Base-by-base conservation (phyloP, 2,329 filamentous ascomycete genomes). In the Aspergillus alliaceus region DNA sequence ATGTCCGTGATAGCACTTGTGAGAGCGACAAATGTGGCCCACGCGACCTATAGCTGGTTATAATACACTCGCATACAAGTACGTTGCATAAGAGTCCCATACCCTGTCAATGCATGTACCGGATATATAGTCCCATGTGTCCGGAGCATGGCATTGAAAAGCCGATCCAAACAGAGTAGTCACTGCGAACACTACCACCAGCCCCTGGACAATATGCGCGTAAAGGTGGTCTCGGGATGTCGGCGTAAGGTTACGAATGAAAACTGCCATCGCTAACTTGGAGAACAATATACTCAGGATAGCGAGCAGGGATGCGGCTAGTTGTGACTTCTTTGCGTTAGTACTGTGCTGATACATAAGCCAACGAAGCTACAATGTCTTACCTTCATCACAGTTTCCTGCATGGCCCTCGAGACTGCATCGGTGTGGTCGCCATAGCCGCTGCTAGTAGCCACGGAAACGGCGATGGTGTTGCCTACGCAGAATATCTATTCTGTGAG, bases 361-460 rank as follows among this genome's bases (percentile, higher is more conserved):
- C 14, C 4, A 18, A 18, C 5, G 9, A 7, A 9, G 24, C 4
- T 49, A 22, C 22, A 32, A 2, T 6, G 4, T 11, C 12, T 22
- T 42, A 64, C 66, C 54, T 65, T 67, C 64, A 67, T 65, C 7
- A 65, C 52, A n/a, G 54, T 31, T 14, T 63, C 52, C 29, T 63
- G 57, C 15, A 63, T 35, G 12, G 51, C 6, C 14, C 25, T 40
- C 6, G 51, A 59, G 20, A 65, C 53, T 31, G 58, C 50, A 15
- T 29, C 44, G 3, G 35, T 59, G 47, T 65, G 64, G 40, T 65
- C 57, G 22, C 66, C 66, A 59, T 65, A 66, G 12, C 66, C 66
- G 31, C 60, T 61, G 11, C 47, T 47, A 18, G 62, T 59, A 11
- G 66, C 64, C 27, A 63, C 53, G 15, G 62, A 62, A 40, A 67